Evolutionary conservation across 1,284 basidiomycete genomes (phyloP).

Genomic region (Phylloboletellus chloephorus): DNA sequence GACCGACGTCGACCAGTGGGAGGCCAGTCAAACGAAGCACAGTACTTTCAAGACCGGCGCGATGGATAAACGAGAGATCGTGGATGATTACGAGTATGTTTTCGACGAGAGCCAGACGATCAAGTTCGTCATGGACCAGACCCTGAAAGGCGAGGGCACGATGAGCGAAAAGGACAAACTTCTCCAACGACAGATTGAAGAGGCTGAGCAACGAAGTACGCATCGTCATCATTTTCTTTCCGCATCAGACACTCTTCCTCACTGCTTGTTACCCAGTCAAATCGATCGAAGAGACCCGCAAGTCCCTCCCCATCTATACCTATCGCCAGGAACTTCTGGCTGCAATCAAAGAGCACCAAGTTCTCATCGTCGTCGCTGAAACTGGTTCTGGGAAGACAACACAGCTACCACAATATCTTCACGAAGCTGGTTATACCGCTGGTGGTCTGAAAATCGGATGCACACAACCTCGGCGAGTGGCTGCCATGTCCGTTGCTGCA

Average conservation of each 20-base stretch:
- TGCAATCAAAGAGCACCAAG: constrained; percentile 87
- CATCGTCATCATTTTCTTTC: constrained; percentile 10
- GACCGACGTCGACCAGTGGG: constrained; percentile 96
- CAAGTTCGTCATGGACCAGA: constrained; percentile 86
- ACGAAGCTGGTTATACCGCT: constrained; percentile 93
- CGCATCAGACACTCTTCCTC: constrained; percentile 1
- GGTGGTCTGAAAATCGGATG: constrained; percentile 91
- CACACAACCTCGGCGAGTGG: constrained; percentile 97
- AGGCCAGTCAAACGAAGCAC: constrained; percentile 85
- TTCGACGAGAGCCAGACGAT: constrained; percentile 98
- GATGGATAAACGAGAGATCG: constrained; percentile 76
- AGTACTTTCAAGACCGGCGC: constrained; percentile 88
- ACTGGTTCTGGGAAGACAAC: constrained; percentile 98
- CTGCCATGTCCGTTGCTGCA: constrained; percentile 98
- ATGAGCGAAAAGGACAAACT: constrained; percentile 86
- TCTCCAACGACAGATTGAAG: constrained; percentile 84
- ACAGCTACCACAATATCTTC: constrained; percentile 95
- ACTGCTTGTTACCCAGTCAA: constrained; percentile 49
- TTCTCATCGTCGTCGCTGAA: constrained; percentile 89
- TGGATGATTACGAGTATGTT: constrained; percentile 93
- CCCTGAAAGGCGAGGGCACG: constrained; percentile 60
- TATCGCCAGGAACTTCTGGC: constrained; percentile 85
- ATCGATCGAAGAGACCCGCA: constrained; percentile 86
- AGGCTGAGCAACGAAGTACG: constrained; percentile 85
- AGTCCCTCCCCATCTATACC: constrained; percentile 84